Conservation (phyloP, 192 early-diverging fungal genomes). For the Mortierella claussenii region DNA sequence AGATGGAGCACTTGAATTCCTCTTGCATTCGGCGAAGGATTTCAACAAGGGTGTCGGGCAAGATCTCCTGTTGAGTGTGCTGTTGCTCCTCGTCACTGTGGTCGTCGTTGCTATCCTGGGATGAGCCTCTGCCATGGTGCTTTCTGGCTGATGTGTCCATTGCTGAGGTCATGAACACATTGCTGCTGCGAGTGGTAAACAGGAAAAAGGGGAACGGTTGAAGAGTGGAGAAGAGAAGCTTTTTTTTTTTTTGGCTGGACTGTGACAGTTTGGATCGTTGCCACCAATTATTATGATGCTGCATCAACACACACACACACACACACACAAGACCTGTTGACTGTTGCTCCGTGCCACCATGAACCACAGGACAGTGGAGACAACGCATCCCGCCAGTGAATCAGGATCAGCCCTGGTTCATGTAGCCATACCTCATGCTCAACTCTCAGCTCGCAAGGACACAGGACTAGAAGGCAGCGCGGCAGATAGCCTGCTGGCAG, state of each 20-base stretch:
- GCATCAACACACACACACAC: too few relatives aligned
- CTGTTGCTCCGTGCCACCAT: slow-evolving; percentile 12
- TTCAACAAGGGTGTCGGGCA: slow-evolving; percentile 24
- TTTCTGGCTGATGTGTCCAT: slow-evolving; percentile 13
- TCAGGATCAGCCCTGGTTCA: too few relatives aligned
- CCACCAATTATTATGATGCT: slow-evolving; percentile 3
- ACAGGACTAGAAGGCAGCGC: not conserved
- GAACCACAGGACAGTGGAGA: slow-evolving; percentile 12
- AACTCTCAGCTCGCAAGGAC: too few relatives aligned
- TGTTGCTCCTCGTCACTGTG: not conserved
- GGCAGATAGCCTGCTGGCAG: slow-evolving; percentile 21
- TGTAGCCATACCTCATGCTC: too few relatives aligned
- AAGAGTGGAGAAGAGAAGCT: not conserved
- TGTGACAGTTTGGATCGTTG: too few relatives aligned
- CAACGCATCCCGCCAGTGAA: not conserved
- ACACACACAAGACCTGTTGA: too few relatives aligned
- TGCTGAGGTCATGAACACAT: slow-evolving; percentile 7
- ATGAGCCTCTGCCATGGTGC: not conserved
- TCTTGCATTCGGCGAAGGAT: slow-evolving; percentile 49
- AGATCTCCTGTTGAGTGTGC: slow-evolving; percentile 12
- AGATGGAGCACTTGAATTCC: slow-evolving; percentile 48
- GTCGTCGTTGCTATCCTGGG: not conserved
- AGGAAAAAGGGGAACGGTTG: slow-evolving; percentile 1
- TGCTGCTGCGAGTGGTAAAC: not conserved
- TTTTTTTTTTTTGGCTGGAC: too few relatives aligned